phyloP scores from a whole-genome alignment of 179 eudicot genomes.

The Silene vulgaris region DNA sequence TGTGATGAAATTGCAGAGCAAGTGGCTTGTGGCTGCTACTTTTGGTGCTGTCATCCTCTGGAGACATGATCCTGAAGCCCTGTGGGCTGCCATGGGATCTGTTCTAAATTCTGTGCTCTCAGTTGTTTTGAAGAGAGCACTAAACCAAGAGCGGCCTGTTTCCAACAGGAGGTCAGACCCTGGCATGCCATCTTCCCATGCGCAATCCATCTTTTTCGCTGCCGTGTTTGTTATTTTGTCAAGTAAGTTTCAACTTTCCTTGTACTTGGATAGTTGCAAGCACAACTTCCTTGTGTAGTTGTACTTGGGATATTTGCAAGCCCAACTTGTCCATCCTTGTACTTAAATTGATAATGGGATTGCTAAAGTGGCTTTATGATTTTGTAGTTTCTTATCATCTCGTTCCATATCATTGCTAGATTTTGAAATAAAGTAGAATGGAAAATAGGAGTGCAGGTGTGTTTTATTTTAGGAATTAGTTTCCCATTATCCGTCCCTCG shows the following conservation, averaged over 20 bases:
- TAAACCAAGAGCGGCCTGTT: constrained; percentile 74
- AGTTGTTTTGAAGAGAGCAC: constrained; percentile 43
- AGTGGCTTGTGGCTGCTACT: constrained; percentile 59
- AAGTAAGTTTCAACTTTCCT: constrained; percentile 39
- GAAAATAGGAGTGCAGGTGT: background rate
- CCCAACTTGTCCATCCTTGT: background rate
- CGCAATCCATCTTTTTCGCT: constrained; percentile 62
- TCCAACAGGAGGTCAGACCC: constrained; percentile 59
- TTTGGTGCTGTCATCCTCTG: constrained; percentile 45
- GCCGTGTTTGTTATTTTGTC: constrained; percentile 38
- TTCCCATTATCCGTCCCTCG: background rate
- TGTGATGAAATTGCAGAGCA: constrained; percentile 51
- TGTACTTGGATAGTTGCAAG: background rate
- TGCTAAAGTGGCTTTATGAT: background rate
- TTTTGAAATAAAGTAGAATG: no score
- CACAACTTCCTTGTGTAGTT: no score
- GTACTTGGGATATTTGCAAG: no score
- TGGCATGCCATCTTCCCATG: constrained; percentile 95
- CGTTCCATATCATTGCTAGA: background rate
- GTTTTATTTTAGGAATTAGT: background rate
- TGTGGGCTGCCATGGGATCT: constrained; percentile 73
- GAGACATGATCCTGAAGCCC: constrained; percentile 74
- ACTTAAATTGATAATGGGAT: no score
- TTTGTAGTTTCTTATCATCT: constrained; percentile 5
- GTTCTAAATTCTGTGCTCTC: constrained; percentile 56